A percentile compares a stretch with the other conserved stretches of the same genome.
phyloP scores from a whole-genome alignment of 306 rosid genomes.

The Sicyos edulis region DNA sequence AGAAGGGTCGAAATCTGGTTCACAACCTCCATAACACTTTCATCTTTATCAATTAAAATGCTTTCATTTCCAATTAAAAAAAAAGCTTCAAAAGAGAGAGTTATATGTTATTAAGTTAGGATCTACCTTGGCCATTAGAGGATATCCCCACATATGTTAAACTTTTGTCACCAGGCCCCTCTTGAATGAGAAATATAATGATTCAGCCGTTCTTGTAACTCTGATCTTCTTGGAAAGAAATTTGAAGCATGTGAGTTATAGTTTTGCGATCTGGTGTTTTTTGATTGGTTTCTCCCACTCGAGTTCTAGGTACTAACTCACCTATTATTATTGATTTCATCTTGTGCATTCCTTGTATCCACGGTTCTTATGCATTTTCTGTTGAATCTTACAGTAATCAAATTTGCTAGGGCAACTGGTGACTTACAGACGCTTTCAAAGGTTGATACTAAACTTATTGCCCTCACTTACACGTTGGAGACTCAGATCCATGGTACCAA shows the following conservation, averaged over 20 bases:
- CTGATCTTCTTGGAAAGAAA: not conserved
- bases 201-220: not conserved
- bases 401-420: slow-evolving; percentile 85
- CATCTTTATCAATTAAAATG: no score
- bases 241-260: not conserved
- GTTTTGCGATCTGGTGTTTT: not conserved
- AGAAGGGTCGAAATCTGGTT: no score
- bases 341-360: not conserved
- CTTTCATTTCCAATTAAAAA: no score
- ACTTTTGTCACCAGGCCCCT: not conserved
- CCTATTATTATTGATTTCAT: not conserved
- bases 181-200: not conserved
- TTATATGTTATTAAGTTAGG: not conserved
- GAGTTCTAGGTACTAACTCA: not conserved
- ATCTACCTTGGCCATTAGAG: not conserved
- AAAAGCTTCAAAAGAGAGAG: no score
- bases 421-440: slow-evolving; percentile 85
- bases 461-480: slow-evolving; percentile 69
- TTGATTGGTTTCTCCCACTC: not conserved
- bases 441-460: slow-evolving; percentile 77
- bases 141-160: not conserved
- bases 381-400: slow-evolving; percentile 41
- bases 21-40: no score
- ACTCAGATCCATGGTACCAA: slow-evolving; percentile 68
- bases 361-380: slow-evolving; percentile 8